A percentile compares a stretch with the other conserved stretches of the same genome.
These are phyloP conservation scores for Diaporthe helianthi DNA, from an alignment of 2,329 filamentous ascomycete genomes.

Conservation along the genomic window DNA sequence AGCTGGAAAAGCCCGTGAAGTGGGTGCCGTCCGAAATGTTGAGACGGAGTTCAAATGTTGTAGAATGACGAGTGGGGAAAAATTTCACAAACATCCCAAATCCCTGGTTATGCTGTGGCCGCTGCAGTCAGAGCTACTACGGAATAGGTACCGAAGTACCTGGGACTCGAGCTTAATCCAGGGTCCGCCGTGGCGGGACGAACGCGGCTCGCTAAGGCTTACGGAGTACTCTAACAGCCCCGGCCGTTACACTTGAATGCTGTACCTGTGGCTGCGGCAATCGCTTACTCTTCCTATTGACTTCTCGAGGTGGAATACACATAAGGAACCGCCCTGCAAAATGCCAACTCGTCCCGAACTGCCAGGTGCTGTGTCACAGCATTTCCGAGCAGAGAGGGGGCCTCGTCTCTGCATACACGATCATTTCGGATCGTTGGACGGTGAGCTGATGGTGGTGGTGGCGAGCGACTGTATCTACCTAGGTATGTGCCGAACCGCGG, in stretches of 20 bases:
- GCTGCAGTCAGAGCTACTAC: not conserved
- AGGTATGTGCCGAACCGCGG: not conserved
- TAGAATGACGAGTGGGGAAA: conserved; percentile 16
- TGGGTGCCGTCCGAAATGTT: not conserved
- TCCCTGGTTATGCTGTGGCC: not conserved
- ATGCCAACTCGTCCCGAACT: no score
- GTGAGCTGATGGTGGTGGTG: not conserved
- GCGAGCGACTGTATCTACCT: no score
- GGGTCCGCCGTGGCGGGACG: conserved; percentile 4
- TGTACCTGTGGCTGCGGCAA: no score
- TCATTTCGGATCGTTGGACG: not conserved
- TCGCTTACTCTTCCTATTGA: not conserved
- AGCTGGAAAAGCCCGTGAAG: not conserved
- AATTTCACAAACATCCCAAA: not conserved
- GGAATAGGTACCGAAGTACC: no score
- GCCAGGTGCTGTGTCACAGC: not conserved
- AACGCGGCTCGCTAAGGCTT: not conserved
- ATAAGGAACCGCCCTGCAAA: not conserved
- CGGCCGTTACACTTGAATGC: not conserved
- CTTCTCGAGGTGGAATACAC: not conserved
- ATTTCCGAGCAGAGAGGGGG: not conserved
- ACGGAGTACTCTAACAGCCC: not conserved
- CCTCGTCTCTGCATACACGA: not conserved
- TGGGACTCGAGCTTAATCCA: not conserved
- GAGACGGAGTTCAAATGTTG: not conserved